Percentiles rank a stretch among this genome's conserved stretches.
Conservation (phyloP, 2,329 filamentous ascomycete genomes). For the Fusarium succisae region DNA sequence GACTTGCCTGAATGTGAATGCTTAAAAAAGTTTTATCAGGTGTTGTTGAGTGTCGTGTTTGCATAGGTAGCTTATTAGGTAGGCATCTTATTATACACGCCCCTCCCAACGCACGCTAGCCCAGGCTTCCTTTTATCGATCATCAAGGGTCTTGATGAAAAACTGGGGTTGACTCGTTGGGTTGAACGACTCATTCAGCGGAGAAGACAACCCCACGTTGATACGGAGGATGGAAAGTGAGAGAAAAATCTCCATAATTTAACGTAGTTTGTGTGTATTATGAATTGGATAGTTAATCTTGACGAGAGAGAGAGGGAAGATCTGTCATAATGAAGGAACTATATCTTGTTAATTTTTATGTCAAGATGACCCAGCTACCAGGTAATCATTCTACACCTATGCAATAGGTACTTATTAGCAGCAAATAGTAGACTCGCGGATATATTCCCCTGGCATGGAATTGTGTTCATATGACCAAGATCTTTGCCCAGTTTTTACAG, state of each 20-base stretch:
- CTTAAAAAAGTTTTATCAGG: neutral
- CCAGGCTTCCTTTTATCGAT: slow-evolving; percentile 13
- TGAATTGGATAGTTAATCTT: neutral
- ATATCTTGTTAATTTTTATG: neutral
- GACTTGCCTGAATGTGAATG: slow-evolving; percentile 3
- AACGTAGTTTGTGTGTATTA: neutral
- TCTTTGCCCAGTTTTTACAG: slow-evolving; percentile 8
- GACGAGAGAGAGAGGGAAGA: neutral
- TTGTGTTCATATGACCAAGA: slow-evolving; percentile 36
- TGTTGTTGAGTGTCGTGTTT: slow-evolving; percentile 8
- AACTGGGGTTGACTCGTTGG: slow-evolving; percentile 13
- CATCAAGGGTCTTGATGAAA: slow-evolving; percentile 10
- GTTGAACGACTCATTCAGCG: neutral
- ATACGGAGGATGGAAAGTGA: slow-evolving; percentile 18
- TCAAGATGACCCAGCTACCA: neutral
- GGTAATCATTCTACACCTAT: neutral
- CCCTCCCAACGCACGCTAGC: neutral
- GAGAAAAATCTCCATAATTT: slow-evolving; percentile 7
- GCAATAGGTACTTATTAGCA: neutral
- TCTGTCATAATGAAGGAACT: neutral
- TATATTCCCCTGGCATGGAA: slow-evolving; percentile 25
- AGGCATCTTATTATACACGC: neutral
- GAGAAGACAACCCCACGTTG: slow-evolving; percentile 21
- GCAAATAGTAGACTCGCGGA: neutral
- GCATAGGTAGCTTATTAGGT: neutral